Evolutionary conservation across 768 basidiomycete species (phyloP), one percentile per base, ranked within the genome.

Genomic region (Amanita subjunquillea): DNA sequence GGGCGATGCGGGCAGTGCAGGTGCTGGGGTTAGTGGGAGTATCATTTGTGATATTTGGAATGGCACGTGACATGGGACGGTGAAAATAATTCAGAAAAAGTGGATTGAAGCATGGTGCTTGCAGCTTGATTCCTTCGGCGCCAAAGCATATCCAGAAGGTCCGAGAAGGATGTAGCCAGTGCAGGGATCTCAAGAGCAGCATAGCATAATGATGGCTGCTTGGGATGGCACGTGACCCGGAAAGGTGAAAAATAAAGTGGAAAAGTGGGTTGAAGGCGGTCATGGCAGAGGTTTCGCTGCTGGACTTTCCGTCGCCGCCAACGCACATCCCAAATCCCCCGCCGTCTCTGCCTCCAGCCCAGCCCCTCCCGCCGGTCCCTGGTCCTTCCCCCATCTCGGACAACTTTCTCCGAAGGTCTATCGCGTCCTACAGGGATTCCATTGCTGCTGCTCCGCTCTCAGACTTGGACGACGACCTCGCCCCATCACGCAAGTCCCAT

Each of bases 311-410:
- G 2, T 58, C 54, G 2, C 72, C 73, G 13, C 74, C 75, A 0
- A 67, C 72, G 0, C 69, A 71, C 56, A 73, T 74, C 46, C 72
- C 72, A 1, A 39, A 27, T 40, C 37, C 40, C 32, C 61, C 48
- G 20, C 68, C 71, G 9, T 59, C 58, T 1, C 69, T 65, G 2
- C 72, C 65, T 2, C 65, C 68, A 45, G 65, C 64, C 45, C 66
- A 63, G 25, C 66, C 56, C 50, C 62, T 86, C 3, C 85, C 85
- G 0, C 82, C 85, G 3, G 58, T 86, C 1, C 85, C 85, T 0
- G 82, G 79, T 2, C 79, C 79, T 0, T 80, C 80, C 2, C 71
- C 78, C 17, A 70, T 81, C 23, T 72, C 80, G 2, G 69, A 73
- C 53, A 63, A 73, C 50, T 58, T 57, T 9, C 65, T 70, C 25